Evolutionary conservation across 805 yeast species (phyloP).

Genomic region (Wickerhamomyces chambardii): DNA sequence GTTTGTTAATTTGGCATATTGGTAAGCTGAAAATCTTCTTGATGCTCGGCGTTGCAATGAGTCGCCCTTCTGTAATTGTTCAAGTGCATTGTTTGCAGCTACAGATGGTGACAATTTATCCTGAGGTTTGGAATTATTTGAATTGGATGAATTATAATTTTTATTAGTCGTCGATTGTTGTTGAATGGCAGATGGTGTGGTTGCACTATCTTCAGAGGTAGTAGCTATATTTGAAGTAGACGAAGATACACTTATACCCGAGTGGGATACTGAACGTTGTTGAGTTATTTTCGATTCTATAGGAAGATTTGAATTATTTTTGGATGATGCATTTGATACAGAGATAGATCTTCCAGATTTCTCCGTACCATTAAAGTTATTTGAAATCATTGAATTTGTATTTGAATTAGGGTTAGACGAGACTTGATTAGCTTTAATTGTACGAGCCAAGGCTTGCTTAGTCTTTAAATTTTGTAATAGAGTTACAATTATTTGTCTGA

Average conservation of each 20-base stretch:
- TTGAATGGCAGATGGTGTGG: no score
- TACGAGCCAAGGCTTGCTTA: conserved; percentile 56
- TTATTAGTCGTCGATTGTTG: conserved; percentile 3
- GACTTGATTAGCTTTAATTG: conserved; percentile 18
- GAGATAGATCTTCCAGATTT: conserved; percentile 2
- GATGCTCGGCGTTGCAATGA: conserved; percentile 89
- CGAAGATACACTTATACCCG: neutral
- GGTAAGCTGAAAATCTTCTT: conserved; percentile 88
- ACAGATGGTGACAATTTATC: neutral
- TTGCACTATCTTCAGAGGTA: no score
- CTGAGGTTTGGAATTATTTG: no score
- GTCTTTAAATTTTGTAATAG: conserved; percentile 71
- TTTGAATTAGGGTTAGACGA: conserved; percentile 3
- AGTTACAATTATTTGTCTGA: conserved; percentile 78
- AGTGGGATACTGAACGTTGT: neutral
- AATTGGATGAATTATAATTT: neutral
- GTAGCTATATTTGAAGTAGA: no score
- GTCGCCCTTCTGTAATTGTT: conserved; percentile 74
- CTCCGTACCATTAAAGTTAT: no score
- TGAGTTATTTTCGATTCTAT: neutral
- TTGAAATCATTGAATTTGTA: no score
- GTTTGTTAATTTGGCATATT: conserved; percentile 66
- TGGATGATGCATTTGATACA: neutral
- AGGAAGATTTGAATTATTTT: neutral
- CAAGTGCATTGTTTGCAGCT: conserved; percentile 47